Base-by-base conservation (phyloP, 2,329 filamentous ascomycete species). In the Aspergillus hortae region DNA sequence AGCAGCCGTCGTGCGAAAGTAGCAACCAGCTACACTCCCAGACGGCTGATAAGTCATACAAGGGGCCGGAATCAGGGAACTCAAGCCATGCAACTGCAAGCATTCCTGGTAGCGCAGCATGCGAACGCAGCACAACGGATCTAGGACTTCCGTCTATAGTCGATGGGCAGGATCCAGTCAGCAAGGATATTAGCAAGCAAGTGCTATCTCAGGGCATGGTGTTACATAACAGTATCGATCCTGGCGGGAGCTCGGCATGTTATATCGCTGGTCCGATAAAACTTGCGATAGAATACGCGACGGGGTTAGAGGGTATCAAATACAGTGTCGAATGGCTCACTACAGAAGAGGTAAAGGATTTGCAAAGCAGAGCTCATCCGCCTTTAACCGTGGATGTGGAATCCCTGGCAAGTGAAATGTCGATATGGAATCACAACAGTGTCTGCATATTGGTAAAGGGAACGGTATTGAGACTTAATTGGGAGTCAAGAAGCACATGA, bases 381-480 rank as follows among this genome's bases (percentile, higher is more conserved):
- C 41, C 14, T 21, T 43, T 43, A 15, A 19, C 15, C 15, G 41
- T 43, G 41, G 41, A 43, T 43, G 41, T 43, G 41, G 41, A 21
- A 43, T 43, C n/a, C 15, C 41, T 43, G 15, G 11, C 14, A 43
- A 43, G 41, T 23, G 41, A 43, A 43, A 43, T 43, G 6, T 43
- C 41, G 41, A 43, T 43, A 43, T 6, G 19, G 41, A 23, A 43
- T 25, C 41, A 43, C 41, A 15, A 43, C 41, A 43, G 41, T 43
- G 41, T 43, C 41, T 43, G 41, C 41, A 43, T 43, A 43, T 43
- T 43, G 41, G 41, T 14, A 21, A 43, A 43, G 41, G 15, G 19
- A 2, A 43, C 14, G 6, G 15, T 15, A 15, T 43, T 43, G 23
- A 43, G 41, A 21, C 41, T 43, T 43, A 21, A 14, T 43, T 43